These are phyloP conservation scores for Boletus sp. DNA, from an alignment of 768 basidiomycete species.

Conservation along the genomic window DNA sequence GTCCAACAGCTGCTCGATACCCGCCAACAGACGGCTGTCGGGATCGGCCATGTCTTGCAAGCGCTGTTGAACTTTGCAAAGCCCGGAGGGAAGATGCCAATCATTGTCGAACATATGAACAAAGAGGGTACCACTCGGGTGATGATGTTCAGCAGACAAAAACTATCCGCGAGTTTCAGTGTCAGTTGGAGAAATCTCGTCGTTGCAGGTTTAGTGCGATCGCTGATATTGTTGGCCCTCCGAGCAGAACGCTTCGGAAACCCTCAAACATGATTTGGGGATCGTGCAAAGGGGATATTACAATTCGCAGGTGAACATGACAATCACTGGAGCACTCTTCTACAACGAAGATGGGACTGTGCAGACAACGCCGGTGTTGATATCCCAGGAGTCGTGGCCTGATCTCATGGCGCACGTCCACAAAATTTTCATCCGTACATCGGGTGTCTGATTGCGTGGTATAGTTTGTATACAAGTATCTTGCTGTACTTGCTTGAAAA, in stretches of 20 bases:
- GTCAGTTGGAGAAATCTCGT: neutral
- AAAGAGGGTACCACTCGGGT: neutral
- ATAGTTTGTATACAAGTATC: neutral
- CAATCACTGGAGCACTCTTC: slow-evolving; percentile 6
- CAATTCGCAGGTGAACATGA: neutral
- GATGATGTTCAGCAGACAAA: slow-evolving; percentile 13
- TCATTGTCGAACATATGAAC: slow-evolving; percentile 4
- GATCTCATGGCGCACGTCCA: slow-evolving; percentile 9
- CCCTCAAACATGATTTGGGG: neutral
- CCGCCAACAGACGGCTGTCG: neutral
- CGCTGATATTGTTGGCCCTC: neutral
- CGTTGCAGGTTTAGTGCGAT: neutral
- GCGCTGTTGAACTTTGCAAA: slow-evolving; percentile 38
- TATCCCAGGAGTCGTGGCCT: slow-evolving; percentile 5
- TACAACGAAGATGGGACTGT: slow-evolving; percentile 2
- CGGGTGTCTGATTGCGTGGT: neutral
- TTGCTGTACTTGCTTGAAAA: neutral
- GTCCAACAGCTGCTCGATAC: slow-evolving; percentile 4
- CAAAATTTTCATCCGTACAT: neutral
- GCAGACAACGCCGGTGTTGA: neutral
- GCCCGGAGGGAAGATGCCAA: neutral
- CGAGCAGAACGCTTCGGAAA: neutral
- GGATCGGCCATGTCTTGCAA: slow-evolving; percentile 49
- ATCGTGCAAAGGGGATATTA: neutral
- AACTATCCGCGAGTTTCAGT: neutral